These are phyloP conservation scores for Metschnikowia kunwiensis DNA, from an alignment of 805 yeast species.

Conservation along the genomic window DNA sequence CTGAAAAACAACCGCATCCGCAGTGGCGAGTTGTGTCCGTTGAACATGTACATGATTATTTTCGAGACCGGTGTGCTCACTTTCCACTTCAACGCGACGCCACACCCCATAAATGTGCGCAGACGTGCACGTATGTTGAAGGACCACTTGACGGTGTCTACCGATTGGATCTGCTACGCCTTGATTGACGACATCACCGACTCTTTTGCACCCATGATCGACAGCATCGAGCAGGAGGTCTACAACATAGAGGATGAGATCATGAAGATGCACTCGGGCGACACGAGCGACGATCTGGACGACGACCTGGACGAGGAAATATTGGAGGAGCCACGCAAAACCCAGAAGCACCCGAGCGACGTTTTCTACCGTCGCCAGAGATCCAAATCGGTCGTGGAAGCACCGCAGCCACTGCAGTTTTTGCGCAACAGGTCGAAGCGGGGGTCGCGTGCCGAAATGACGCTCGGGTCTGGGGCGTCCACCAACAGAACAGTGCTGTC, in stretches of 20 bases:
- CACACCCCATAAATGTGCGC: slow-evolving; percentile 94
- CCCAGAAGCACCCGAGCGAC: slow-evolving; percentile 16
- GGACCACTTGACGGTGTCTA: slow-evolving; percentile 84
- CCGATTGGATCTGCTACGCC: slow-evolving; percentile 98
- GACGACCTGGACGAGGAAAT: slow-evolving; percentile 33
- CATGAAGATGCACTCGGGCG: slow-evolving; percentile 77
- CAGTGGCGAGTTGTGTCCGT: slow-evolving; percentile 70
- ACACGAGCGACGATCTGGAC: slow-evolving; percentile 43
- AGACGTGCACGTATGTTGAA: slow-evolving; percentile 83
- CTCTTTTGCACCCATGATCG: slow-evolving; percentile 96
- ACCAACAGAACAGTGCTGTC: slow-evolving; percentile 3
- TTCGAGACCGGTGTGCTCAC: slow-evolving; percentile 89
- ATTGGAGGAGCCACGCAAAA: slow-evolving; percentile 18
- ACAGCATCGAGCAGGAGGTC: slow-evolving; percentile 90
- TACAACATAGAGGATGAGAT: slow-evolving; percentile 93
- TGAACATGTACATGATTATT: slow-evolving; percentile 90
- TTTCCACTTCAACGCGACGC: slow-evolving; percentile 91
- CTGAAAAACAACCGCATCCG: slow-evolving; percentile 33
- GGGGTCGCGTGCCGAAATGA: slow-evolving; percentile 15
- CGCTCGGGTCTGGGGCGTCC: slow-evolving; percentile 11
- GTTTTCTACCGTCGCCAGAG: slow-evolving; percentile 35
- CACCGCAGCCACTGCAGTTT: slow-evolving; percentile 7
- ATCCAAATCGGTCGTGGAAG: slow-evolving; percentile 39
- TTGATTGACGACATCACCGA: slow-evolving; percentile 95
- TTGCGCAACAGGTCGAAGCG: slow-evolving; percentile 13